Percentiles rank a stretch among this genome's conserved stretches.
phyloP scores from a whole-genome alignment of 371 early-diverging fungal genomes.

The Smittium culicis region DNA sequence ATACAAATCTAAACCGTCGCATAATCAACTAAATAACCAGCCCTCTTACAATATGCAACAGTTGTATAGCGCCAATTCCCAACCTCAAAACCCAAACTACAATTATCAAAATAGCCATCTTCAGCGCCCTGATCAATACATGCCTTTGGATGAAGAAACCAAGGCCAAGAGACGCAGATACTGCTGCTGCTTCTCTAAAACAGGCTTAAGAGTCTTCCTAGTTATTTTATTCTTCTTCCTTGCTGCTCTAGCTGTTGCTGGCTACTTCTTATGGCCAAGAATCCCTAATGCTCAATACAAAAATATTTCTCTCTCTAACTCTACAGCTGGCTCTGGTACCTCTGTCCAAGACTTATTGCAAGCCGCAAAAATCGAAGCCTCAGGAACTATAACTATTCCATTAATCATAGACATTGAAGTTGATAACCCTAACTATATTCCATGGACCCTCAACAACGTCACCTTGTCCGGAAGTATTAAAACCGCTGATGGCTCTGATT shows the following conservation, averaged over 20 bases:
- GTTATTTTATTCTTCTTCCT: not conserved
- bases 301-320: too few relatives aligned
- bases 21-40: too few relatives aligned
- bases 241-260: slow-evolving; percentile 22
- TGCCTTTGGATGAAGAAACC: too few relatives aligned
- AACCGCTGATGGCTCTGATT: not conserved
- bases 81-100: too few relatives aligned
- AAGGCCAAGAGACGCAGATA: too few relatives aligned
- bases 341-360: not conserved
- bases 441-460: slow-evolving; percentile 33
- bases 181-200: not conserved
- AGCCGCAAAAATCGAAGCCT: not conserved
- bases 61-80: too few relatives aligned
- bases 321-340: too few relatives aligned
- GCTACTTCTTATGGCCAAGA: slow-evolving; percentile 30
- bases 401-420: slow-evolving; percentile 27
- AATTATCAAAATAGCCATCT: too few relatives aligned
- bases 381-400: slow-evolving; percentile 23
- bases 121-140: too few relatives aligned
- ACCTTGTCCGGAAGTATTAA: slow-evolving; percentile 24
- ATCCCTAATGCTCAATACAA: slow-evolving; percentile 23
- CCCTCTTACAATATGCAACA: too few relatives aligned
- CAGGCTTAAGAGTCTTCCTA: not conserved
- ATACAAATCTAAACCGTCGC: too few relatives aligned
- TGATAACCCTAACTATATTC: slow-evolving; percentile 32